phyloP scores from a whole-genome alignment of 345 rosid species.

The rapeseed (Brassica napus) region DNA sequence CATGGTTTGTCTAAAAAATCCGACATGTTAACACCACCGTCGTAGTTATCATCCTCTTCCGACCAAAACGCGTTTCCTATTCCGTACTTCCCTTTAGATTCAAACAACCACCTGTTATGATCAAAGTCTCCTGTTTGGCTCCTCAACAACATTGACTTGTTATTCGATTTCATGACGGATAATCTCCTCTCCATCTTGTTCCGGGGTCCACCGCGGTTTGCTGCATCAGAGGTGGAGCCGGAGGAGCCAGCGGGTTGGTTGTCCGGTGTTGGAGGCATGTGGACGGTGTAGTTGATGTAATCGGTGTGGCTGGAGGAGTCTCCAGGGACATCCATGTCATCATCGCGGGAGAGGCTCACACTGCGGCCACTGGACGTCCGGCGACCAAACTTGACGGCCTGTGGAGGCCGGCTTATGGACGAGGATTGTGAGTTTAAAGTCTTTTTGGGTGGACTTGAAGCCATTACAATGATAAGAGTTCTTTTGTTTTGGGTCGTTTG shows the following conservation, averaged over 20 bases:
- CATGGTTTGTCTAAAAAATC: slow-evolving; percentile 97
- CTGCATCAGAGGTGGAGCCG: slow-evolving; percentile 43
- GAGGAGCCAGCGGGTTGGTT: slow-evolving; percentile 70
- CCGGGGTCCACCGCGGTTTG: slow-evolving; percentile 27
- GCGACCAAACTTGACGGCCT: slow-evolving; percentile 58
- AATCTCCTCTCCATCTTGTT: slow-evolving; percentile 65
- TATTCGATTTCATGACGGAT: slow-evolving; percentile 68
- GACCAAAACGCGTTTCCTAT: slow-evolving; percentile 91
- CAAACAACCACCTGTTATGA: slow-evolving; percentile 92
- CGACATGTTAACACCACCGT: slow-evolving; percentile 62
- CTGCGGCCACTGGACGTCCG: slow-evolving; percentile 72
- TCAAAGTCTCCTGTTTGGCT: slow-evolving; percentile 93
- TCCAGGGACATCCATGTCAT: slow-evolving; percentile 68
- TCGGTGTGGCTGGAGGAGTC: slow-evolving; percentile 71
- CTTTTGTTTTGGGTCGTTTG: slow-evolving; percentile 28
- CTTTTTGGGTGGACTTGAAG: slow-evolving; percentile 49
- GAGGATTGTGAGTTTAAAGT: slow-evolving; percentile 51
- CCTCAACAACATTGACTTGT: slow-evolving; percentile 79
- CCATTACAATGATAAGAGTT: slow-evolving; percentile 30
- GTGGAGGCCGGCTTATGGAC: slow-evolving; percentile 51
- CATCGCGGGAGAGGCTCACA: slow-evolving; percentile 70
- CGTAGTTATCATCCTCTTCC: slow-evolving; percentile 45
- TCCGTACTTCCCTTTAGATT: slow-evolving; percentile 58
- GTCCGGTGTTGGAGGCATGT: slow-evolving; percentile 95
- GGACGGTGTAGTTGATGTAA: slow-evolving; percentile 83